A percentile compares a stretch with the other conserved stretches of the same genome.
Evolutionary conservation across 106 monocot genomes (phyloP).

Genomic region (Dendrobium officinale): DNA sequence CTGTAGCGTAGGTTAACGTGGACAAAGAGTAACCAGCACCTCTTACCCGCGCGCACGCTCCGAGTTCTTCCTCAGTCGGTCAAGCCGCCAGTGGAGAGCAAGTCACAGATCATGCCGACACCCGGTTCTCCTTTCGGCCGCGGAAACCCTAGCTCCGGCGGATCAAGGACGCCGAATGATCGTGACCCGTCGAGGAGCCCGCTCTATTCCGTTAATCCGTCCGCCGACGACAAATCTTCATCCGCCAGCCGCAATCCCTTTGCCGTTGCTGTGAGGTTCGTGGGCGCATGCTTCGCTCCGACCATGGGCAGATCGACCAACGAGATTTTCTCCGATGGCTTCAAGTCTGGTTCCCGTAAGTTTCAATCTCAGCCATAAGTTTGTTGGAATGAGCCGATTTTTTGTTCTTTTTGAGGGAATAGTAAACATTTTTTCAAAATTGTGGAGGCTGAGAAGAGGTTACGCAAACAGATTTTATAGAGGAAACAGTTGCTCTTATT

Average conservation of each 20-base stretch:
- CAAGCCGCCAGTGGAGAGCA: not conserved
- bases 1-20: too few relatives aligned
- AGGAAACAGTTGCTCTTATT: not conserved
- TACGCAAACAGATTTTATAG: not conserved
- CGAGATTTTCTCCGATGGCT: constrained; percentile 6
- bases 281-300: constrained; percentile 6
- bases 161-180: too few relatives aligned
- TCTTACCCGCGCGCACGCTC: not conserved
- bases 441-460: not conserved
- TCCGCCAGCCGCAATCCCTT: constrained; percentile 5
- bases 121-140: not conserved
- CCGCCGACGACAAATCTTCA: not conserved
- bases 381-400: not conserved
- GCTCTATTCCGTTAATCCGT: not conserved
- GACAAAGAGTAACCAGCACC: not conserved
- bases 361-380: not conserved
- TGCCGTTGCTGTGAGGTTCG: not conserved
- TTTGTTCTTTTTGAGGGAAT: not conserved
- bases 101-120: not conserved
- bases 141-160: constrained; percentile 1
- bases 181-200: not conserved
- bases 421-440: not conserved
- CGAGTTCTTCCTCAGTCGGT: not conserved
- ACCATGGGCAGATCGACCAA: not conserved
- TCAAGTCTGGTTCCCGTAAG: constrained; percentile 3